Evolutionary conservation across 768 basidiomycete species (phyloP), one percentile per base, ranked within the genome.

Genomic region (Pleurotus pulmonarius): DNA sequence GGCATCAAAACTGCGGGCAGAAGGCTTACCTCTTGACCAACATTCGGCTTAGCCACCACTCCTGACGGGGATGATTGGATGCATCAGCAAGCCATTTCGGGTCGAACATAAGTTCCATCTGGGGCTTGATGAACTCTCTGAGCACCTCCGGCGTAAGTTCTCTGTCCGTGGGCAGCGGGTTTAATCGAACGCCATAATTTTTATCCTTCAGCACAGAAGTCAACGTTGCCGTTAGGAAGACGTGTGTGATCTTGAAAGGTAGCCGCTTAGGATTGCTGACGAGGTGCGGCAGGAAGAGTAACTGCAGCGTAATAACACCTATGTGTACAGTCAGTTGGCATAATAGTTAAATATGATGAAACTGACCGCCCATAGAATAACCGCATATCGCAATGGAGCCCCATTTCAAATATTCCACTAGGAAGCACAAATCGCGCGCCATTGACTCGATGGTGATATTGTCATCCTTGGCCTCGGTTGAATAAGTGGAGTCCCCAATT

Each of bases 361-460:
- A 59, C 69, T 54, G 59, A 79, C 79, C 80, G 54, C 80, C 80
- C 79, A 82, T 80, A 1, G 80, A 82, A 63, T 73, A 79, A 3
- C 78, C 79, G 53, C 78, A 77, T 6, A 82, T 59, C 6, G 73
- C 67, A 24, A 82, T 56, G 46, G 76, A 63, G 53, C 67, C 71
- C 77, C 79, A 81, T 15, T 66, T 61, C 15, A 82, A 58, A 46
- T 62, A 59, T 16, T 64, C 57, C 8, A 81, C 59, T n/a, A 82
- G 70, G 44, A 61, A 65, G 7, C 73, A 63, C 37, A 82, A 64
- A 59, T 82, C 79, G 40, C 76, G 69, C 22, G 80, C 78, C 59
- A 80, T 65, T 38, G 71, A 60, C 56, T 79, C 77, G 15, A 81
- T 73, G 13, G 76, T 75, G 16, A 80, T 63, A 4, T 66, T 62